phyloP scores from a whole-genome alignment of 306 rosid genomes.

The Ormosia emarginata region DNA sequence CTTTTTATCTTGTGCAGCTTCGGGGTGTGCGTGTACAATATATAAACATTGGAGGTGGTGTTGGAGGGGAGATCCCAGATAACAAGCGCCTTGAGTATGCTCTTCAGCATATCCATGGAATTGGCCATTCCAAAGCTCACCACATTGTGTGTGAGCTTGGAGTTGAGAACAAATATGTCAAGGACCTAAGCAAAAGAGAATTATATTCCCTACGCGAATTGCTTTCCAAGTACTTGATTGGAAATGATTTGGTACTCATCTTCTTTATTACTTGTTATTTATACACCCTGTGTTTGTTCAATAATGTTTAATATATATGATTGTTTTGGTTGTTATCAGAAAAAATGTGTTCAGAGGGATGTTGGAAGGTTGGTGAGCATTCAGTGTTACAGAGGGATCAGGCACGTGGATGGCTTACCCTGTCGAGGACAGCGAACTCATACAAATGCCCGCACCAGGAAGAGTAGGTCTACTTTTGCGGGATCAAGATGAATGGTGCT shows the following conservation, averaged over 20 bases:
- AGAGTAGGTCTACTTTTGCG: slow-evolving; percentile 27
- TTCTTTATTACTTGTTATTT: background rate
- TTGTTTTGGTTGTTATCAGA: slow-evolving; percentile 26
- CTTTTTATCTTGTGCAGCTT: slow-evolving; percentile 32
- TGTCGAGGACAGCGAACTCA: slow-evolving; percentile 68
- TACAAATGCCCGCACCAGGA: slow-evolving; percentile 59
- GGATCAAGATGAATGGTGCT: slow-evolving; percentile 27
- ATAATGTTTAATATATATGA: background rate
- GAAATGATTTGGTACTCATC: slow-evolving; percentile 57
- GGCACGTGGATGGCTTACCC: slow-evolving; percentile 49
- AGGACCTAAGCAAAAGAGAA: slow-evolving; percentile 68
- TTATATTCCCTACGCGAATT: slow-evolving; percentile 52
- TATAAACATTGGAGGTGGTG: slow-evolving; percentile 66
- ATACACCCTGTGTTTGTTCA: background rate
- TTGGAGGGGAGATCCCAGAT: slow-evolving; percentile 74
- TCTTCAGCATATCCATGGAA: slow-evolving; percentile 64
- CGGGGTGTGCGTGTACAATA: slow-evolving; percentile 33
- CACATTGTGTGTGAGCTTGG: slow-evolving; percentile 61
- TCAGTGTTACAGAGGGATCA: slow-evolving; percentile 58
- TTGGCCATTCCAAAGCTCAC: slow-evolving; percentile 59
- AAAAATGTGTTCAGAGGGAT: slow-evolving; percentile 42
- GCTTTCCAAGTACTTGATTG: slow-evolving; percentile 57
- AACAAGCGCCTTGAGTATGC: slow-evolving; percentile 56
- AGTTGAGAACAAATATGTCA: slow-evolving; percentile 58
- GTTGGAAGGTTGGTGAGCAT: slow-evolving; percentile 43